These are phyloP conservation scores for Cicer bijugum DNA, from an alignment of 306 rosid genomes.

Conservation along the genomic window DNA sequence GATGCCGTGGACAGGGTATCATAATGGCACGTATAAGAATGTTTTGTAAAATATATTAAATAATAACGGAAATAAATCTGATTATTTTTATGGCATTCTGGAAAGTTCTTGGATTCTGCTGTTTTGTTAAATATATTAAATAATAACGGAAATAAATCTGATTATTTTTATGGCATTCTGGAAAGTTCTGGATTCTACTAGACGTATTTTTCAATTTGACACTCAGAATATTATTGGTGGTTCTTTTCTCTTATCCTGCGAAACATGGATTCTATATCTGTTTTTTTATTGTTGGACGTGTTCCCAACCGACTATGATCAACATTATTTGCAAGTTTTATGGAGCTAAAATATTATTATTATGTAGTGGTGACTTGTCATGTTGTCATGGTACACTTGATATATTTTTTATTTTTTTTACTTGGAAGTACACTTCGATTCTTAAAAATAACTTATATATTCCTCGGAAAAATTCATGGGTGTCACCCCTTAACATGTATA, in stretches of 20 bases:
- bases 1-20: slow-evolving; percentile 18
- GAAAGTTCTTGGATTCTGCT: not conserved
- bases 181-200: not conserved
- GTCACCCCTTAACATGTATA: too few species aligned
- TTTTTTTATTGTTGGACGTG: not conserved
- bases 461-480: too few species aligned
- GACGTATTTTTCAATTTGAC: not conserved
- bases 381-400: not conserved
- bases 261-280: not conserved
- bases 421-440: too few species aligned
- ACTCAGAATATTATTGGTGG: not conserved
- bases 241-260: not conserved
- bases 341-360: not conserved
- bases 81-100: not conserved
- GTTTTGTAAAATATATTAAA: not conserved
- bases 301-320: not conserved
- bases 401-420: too few species aligned
- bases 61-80: not conserved
- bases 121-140: not conserved
- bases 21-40: not conserved
- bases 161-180: not conserved
- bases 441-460: too few species aligned
- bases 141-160: not conserved
- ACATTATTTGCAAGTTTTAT: not conserved
- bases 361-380: not conserved